phyloP scores from a whole-genome alignment of 1,139 yeast species.

The Kazachstania sp. region DNA sequence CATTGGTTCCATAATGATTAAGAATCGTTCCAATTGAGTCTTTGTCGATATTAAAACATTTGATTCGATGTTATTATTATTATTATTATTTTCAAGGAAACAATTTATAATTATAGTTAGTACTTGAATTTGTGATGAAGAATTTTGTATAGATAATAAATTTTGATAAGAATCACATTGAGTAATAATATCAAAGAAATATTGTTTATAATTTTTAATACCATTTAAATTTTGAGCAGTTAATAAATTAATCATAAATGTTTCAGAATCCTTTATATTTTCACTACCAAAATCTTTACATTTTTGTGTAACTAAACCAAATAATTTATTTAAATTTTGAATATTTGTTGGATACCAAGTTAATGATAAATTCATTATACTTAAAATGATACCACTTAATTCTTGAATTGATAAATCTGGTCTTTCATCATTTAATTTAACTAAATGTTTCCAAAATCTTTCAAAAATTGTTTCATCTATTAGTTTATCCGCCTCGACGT shows the following conservation, averaged over 20 bases:
- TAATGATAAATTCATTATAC: constrained; percentile 55
- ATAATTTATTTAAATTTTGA: constrained; percentile 54
- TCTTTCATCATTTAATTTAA: constrained; percentile 44
- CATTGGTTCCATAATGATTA: constrained; percentile 20
- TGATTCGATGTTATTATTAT: too few species aligned
- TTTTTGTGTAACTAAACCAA: constrained; percentile 49
- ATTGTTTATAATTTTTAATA: background rate
- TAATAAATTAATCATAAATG: constrained; percentile 16
- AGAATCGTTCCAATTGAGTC: constrained; percentile 20
- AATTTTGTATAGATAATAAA: constrained; percentile 16
- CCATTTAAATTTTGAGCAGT: constrained; percentile 10
- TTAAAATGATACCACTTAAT: constrained; percentile 54
- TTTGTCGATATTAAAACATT: constrained; percentile 11
- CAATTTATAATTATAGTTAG: constrained; percentile 14
- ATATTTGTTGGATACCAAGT: constrained; percentile 58
- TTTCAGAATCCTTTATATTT: constrained; percentile 14
- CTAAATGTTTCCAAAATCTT: constrained; percentile 58
- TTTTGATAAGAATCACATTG: constrained; percentile 20
- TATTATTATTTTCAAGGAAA: background rate
- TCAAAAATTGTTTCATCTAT: constrained; percentile 37
- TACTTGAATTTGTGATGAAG: constrained; percentile 13
- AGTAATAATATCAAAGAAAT: constrained; percentile 11
- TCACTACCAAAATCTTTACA: constrained; percentile 31
- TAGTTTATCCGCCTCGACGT: background rate
- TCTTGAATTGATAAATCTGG: constrained; percentile 62